A percentile compares a stretch with the other conserved stretches of the same genome.
These are phyloP conservation scores for Balakata baccata DNA, from an alignment of 345 rosid genomes.

Conservation along the genomic window DNA sequence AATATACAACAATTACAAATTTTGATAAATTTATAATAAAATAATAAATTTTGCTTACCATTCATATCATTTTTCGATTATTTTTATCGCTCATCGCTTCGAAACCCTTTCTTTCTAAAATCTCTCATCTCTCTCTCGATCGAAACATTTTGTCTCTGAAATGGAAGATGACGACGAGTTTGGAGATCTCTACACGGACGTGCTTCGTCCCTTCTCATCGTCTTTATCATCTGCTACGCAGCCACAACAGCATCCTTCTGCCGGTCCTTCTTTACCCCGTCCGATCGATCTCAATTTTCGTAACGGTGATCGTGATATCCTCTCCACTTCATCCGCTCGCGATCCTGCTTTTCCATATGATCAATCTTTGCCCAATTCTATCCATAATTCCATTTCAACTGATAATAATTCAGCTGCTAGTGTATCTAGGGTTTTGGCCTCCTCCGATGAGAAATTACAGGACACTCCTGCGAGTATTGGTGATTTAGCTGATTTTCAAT, in stretches of 20 bases:
- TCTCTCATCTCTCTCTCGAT: neutral
- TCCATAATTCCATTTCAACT: conserved; percentile 8
- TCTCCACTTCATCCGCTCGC: conserved; percentile 8
- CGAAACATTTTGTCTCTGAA: neutral
- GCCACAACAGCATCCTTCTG: conserved; percentile 26
- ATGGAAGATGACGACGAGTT: conserved; percentile 99
- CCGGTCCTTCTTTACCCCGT: conserved; percentile 30
- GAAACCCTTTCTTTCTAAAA: conserved; percentile 10
- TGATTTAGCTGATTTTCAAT: neutral
- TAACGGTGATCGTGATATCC: conserved; percentile 18
- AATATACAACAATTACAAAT: too few species aligned
- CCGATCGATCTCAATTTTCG: conserved; percentile 64
- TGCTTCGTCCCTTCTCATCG: conserved; percentile 50
- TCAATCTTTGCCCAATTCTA: conserved; percentile 12
- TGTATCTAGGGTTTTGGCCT: conserved; percentile 46
- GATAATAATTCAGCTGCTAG: conserved; percentile 26
- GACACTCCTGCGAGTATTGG: conserved; percentile 14
- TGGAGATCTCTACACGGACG: conserved; percentile 97
- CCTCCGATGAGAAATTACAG: conserved; percentile 22
- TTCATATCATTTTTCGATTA: too few species aligned
- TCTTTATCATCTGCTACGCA: conserved; percentile 32
- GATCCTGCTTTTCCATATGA: too few species aligned
- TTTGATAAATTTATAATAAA: too few species aligned
- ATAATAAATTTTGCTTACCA: too few species aligned
- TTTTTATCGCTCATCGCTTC: neutral